These are phyloP conservation scores for Pyrenochaeta sp. DNA, from an alignment of 2,329 filamentous ascomycete species.

Conservation along the genomic window DNA sequence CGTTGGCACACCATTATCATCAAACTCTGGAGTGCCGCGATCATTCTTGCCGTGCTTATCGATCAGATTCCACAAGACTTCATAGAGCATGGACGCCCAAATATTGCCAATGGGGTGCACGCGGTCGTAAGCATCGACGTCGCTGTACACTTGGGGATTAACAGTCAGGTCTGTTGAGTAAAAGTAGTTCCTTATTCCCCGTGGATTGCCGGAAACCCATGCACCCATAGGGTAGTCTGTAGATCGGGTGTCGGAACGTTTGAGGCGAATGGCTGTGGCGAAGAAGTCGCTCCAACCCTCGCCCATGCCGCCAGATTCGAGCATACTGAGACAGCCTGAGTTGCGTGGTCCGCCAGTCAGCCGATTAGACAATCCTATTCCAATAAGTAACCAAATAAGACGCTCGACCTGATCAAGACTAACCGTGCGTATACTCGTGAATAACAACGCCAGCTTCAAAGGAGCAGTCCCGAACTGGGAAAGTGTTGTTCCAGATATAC, in stretches of 20 bases:
- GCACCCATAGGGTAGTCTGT: conserved; percentile 61
- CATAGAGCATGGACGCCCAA: conserved; percentile 64
- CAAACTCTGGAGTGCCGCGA: conserved; percentile 53
- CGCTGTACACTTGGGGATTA: conserved; percentile 62
- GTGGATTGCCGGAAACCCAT: conserved; percentile 57
- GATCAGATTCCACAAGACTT: conserved; percentile 66
- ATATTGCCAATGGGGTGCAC: conserved; percentile 62
- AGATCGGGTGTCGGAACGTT: conserved; percentile 55
- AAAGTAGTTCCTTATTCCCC: conserved; percentile 59
- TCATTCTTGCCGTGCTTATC: conserved; percentile 64
- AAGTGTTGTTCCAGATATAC: conserved; percentile 64
- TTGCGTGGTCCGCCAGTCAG: conserved; percentile 67
- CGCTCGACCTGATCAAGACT: not conserved
- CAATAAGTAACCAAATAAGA: not conserved
- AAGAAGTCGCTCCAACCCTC: conserved; percentile 68
- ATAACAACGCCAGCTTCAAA: conserved; percentile 69
- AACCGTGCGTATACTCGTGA: conserved; percentile 56
- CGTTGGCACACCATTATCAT: conserved; percentile 57
- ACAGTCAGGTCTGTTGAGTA: conserved; percentile 61
- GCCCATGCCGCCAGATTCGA: conserved; percentile 66
- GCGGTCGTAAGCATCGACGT: conserved; percentile 48
- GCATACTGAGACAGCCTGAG: conserved; percentile 56
- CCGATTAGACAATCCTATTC: conserved; percentile 59
- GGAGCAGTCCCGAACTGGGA: conserved; percentile 61
- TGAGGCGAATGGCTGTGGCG: conserved; percentile 61